Evolutionary conservation across 1,139 yeast genomes (phyloP), one percentile per base, ranked within the genome.

Genomic region (Candida freyschussii): DNA sequence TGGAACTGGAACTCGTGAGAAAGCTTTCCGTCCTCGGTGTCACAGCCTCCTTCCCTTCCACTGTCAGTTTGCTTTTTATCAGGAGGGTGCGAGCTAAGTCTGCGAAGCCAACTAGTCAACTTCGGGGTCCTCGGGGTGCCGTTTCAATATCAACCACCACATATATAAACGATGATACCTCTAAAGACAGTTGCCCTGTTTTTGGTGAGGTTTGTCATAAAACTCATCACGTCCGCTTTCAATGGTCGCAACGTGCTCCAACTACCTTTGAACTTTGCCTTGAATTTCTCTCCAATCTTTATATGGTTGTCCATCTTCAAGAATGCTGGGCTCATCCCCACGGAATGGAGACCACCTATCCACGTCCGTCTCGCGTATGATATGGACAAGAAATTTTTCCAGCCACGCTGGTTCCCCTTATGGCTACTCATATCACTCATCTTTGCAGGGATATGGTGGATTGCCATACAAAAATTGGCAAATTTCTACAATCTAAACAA

Each of bases 311-410:
- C 59, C 32, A 65, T 76, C 13, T 79, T 78, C 57, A 73, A 76
- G 49, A 68, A 77, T 45, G 82, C 84, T 2, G 75, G 75, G 5
- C 36, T 65, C 9, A 75, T 79, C 14, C 86, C 86, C 4, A 65
- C 61, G 15, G 57, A 58, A 6, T 61, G 69, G 40, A 62, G 85
- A 38, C 87, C 86, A 0, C 44, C 47, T 1, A 78, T 79, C 33
- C 69, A 70, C 44, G 78, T 72, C 32, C 57, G 65, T 36, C 50
- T 73, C 16, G 65, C 72, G 9, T 63, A 59, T 41, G 53, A 61
- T 27, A 36, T 62, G 25, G 80, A 74, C 43, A 41, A 48, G n/a
- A 55, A 52, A 36, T 50, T 66, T 44, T 67, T 63, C 41, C 37
- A 30, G 7, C 20, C 13, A 19, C 2, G 12, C 3, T 32, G 32